Evolutionary conservation across 768 basidiomycete species (phyloP).

Genomic region (Termitomyces sp.): DNA sequence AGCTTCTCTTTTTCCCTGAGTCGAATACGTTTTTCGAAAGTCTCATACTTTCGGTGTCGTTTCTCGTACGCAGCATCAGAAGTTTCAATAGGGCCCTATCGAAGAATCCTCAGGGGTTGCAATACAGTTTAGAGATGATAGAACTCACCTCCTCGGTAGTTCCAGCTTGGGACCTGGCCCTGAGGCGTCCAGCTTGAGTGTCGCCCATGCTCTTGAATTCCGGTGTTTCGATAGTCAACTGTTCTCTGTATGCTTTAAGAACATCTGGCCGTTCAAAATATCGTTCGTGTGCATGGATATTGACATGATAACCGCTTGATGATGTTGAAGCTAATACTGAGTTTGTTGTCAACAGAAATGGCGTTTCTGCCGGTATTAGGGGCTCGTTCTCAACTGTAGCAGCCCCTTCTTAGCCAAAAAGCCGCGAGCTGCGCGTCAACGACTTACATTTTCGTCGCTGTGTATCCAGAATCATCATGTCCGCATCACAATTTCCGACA

Average conservation of each 20-base stretch:
- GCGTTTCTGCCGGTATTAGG: constrained; percentile 63
- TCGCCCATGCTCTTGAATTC: constrained; percentile 52
- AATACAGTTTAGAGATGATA: constrained; percentile 2
- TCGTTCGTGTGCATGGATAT: constrained; percentile 60
- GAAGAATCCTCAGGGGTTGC: background rate
- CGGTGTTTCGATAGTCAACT: constrained; percentile 76
- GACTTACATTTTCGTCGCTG: constrained; percentile 72
- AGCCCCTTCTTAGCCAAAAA: constrained; percentile 11
- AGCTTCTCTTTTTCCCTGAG: constrained; percentile 90
- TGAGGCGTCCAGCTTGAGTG: constrained; percentile 60
- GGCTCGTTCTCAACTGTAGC: constrained; percentile 66
- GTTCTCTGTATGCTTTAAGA: constrained; percentile 65
- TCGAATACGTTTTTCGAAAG: constrained; percentile 81
- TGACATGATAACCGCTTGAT: constrained; percentile 45
- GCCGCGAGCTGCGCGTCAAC: constrained; percentile 7
- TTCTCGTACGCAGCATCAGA: constrained; percentile 81
- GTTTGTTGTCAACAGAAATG: constrained; percentile 75
- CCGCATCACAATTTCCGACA: constrained; percentile 75
- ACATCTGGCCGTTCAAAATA: constrained; percentile 82
- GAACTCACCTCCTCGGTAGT: constrained; percentile 66
- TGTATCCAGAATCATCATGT: constrained; percentile 82
- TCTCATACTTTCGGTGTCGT: constrained; percentile 84
- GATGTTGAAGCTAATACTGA: constrained; percentile 46
- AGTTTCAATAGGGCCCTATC: constrained; percentile 60
- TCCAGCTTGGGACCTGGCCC: constrained; percentile 47